Evolutionary conservation across 176 grass and related monocot species (phyloP).

Genomic region (Hyparrhenia diplandra): DNA sequence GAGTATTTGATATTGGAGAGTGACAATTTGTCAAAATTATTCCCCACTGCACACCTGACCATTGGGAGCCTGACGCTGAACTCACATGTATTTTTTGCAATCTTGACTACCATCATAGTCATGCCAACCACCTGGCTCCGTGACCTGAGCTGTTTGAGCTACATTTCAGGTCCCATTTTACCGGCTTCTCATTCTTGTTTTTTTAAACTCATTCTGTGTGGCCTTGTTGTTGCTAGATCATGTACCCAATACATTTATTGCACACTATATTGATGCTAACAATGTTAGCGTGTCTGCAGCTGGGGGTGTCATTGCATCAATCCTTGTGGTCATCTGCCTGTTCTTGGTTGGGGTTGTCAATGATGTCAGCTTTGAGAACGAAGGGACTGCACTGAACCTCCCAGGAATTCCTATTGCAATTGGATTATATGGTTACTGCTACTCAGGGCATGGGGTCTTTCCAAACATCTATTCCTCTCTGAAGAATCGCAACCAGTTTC

Average conservation of each 20-base stretch:
- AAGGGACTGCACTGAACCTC: constrained; percentile 56
- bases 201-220: too few species aligned
- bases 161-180: constrained; percentile 63
- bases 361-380: constrained; percentile 63
- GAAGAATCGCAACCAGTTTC: constrained; percentile 69
- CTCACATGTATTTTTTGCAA: constrained; percentile 73
- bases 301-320: constrained; percentile 87
- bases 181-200: background rate
- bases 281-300: constrained; percentile 33
- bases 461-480: constrained; percentile 95
- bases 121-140: constrained; percentile 95
- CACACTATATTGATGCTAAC: background rate
- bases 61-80: constrained; percentile 62
- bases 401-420: constrained; percentile 78
- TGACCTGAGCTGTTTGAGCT: constrained; percentile 75
- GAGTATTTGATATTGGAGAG: constrained; percentile 94
- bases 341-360: constrained; percentile 74
- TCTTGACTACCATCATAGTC: constrained; percentile 69
- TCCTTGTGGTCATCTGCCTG: constrained; percentile 60
- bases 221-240: background rate
- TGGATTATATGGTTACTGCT: constrained; percentile 88
- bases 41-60: constrained; percentile 63
- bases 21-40: constrained; percentile 83
- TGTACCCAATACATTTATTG: background rate
- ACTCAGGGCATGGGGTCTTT: constrained; percentile 87